Conservation (phyloP, 257 asterid species). For the Rauvolfia tetraphylla region DNA sequence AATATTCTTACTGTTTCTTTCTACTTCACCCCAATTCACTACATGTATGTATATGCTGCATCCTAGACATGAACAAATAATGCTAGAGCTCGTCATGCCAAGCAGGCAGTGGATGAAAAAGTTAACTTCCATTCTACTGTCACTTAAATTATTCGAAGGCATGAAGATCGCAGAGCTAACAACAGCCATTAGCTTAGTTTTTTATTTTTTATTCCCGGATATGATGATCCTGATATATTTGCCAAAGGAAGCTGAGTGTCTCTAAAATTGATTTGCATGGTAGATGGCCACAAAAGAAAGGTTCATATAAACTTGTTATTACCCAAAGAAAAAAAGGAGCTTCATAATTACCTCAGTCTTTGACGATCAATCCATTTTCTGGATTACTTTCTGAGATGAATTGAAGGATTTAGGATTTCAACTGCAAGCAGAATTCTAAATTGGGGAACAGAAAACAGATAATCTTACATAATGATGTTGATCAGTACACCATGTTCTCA, state of each 20-base stretch:
- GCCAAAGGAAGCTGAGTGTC: not conserved
- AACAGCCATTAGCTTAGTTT: not conserved
- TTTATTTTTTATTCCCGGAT: no score
- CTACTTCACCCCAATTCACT: not conserved
- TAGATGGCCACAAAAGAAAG: not conserved
- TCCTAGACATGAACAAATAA: no score
- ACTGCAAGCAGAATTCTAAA: not conserved
- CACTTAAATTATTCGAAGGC: not conserved
- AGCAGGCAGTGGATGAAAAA: not conserved
- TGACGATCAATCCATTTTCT: not conserved
- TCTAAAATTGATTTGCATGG: not conserved
- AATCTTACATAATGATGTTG: not conserved
- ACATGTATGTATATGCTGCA: no score
- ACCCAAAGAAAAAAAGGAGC: not conserved
- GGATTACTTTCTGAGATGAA: not conserved
- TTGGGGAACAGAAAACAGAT: not conserved
- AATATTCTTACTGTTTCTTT: not conserved
- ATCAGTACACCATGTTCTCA: not conserved
- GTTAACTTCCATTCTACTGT: not conserved
- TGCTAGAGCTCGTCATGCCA: no score
- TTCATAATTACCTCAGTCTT: not conserved
- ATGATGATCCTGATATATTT: not conserved
- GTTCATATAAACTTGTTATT: not conserved
- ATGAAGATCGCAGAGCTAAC: not conserved
- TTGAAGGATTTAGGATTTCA: not conserved